Evolutionary conservation across 805 yeast genomes (phyloP).

Genomic region (Ogataea philodendri): DNA sequence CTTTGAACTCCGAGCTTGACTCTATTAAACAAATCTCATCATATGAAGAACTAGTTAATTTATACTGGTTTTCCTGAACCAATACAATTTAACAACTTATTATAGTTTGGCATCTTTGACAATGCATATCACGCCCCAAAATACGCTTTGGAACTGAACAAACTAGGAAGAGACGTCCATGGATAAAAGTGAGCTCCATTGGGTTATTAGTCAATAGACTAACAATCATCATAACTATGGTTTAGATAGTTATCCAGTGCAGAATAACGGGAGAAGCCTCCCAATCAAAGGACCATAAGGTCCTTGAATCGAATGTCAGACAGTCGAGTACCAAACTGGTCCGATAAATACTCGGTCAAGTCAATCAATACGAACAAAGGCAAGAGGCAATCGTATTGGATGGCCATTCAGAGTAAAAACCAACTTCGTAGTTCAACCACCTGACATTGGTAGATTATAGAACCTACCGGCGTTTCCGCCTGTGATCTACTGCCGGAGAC

Average conservation of each 20-base stretch:
- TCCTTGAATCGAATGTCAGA: slow-evolving; percentile 5
- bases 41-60: slow-evolving; percentile 28
- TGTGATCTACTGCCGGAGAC: slow-evolving; percentile 68
- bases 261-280: slow-evolving; percentile 40
- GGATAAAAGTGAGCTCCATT: slow-evolving; percentile 82
- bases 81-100: slow-evolving; percentile 1
- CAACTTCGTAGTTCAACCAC: background rate
- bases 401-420: slow-evolving; percentile 5
- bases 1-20: slow-evolving; percentile 79
- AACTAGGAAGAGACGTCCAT: slow-evolving; percentile 46
- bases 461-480: slow-evolving; percentile 54
- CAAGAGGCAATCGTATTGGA: slow-evolving; percentile 18
- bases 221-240: slow-evolving; percentile 75
- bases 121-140: slow-evolving; percentile 41
- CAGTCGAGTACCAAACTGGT: slow-evolving; percentile 3
- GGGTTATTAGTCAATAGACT: slow-evolving; percentile 46
- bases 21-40: slow-evolving; percentile 79
- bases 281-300: slow-evolving; percentile 11
- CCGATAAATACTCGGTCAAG: slow-evolving; percentile 15
- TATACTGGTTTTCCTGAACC: slow-evolving; percentile 5
- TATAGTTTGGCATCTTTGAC: slow-evolving; percentile 66
- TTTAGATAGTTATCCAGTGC: slow-evolving; percentile 58
- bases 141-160: slow-evolving; percentile 24
- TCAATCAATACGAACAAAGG: slow-evolving; percentile 1
- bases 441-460: slow-evolving; percentile 19